These are phyloP conservation scores for Xylaria sp. DNA, from an alignment of 2,329 filamentous ascomycete genomes.

Conservation along the genomic window DNA sequence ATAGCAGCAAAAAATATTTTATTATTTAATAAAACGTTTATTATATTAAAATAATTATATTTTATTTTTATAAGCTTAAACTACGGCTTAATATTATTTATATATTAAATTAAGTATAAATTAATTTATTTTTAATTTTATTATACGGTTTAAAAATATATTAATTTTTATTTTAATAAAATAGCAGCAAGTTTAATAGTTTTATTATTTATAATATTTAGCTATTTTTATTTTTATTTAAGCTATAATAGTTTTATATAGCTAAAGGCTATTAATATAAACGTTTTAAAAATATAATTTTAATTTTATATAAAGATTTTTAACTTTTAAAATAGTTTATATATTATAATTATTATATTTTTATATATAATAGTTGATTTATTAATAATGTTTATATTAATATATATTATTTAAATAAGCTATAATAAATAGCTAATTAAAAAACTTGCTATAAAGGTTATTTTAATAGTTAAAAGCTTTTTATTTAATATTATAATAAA, in stretches of 20 bases:
- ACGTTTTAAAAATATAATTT: too few species aligned
- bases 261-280: not conserved
- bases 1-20: not conserved
- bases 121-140: too few species aligned
- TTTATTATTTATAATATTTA: too few species aligned
- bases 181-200: not conserved
- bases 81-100: too few species aligned
- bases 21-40: too few species aligned
- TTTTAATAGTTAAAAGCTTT: not conserved
- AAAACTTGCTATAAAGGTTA: not conserved
- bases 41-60: too few species aligned
- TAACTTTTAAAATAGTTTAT: not conserved
- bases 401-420: too few species aligned
- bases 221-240: not conserved
- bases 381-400: not conserved
- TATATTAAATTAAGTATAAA: not conserved
- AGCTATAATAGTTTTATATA: not conserved
- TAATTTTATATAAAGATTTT: too few species aligned
- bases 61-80: too few species aligned
- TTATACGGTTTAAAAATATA: too few species aligned
- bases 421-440: too few species aligned
- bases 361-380: too few species aligned
- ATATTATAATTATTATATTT: conserved; percentile 5
- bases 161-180: not conserved
- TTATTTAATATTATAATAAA: not conserved